A percentile compares a stretch with the other conserved stretches of the same genome.
Conservation (phyloP, 805 yeast genomes). For the Wickerhamiella allomyrinae region DNA sequence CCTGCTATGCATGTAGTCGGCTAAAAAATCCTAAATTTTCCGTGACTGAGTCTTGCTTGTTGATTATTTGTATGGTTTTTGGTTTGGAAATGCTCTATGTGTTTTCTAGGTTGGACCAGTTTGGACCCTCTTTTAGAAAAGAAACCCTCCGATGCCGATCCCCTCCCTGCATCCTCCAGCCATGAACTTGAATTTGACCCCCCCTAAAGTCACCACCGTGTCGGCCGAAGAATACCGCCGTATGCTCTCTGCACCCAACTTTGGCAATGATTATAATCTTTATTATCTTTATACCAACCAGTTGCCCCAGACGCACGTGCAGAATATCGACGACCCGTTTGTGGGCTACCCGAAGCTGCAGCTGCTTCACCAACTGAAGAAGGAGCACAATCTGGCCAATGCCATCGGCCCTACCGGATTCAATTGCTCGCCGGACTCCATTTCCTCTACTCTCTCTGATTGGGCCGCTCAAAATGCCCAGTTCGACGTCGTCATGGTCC, state of each 20-base stretch:
- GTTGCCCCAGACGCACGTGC: slow-evolving; percentile 48
- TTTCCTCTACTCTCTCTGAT: slow-evolving; percentile 40
- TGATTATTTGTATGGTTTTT: too few species aligned
- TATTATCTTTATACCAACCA: slow-evolving; percentile 48
- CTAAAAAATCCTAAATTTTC: too few species aligned
- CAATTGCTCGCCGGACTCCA: slow-evolving; percentile 36
- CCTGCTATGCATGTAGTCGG: too few species aligned
- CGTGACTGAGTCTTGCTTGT: too few species aligned
- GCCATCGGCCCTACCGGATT: slow-evolving; percentile 55
- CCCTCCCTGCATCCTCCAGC: too few species aligned
- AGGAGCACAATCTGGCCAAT: slow-evolving; percentile 37
- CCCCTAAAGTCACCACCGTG: background rate
- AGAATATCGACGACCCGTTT: slow-evolving; percentile 51
- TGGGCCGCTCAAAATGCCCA: slow-evolving; percentile 50
- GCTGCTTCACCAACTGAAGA: slow-evolving; percentile 50
- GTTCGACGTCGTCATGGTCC: slow-evolving; percentile 87
- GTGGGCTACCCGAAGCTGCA: slow-evolving; percentile 81
- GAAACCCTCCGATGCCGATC: too few species aligned
- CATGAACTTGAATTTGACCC: background rate
- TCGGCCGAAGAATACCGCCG: background rate
- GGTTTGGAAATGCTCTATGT: too few species aligned
- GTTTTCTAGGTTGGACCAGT: too few species aligned
- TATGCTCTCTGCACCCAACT: slow-evolving; percentile 16
- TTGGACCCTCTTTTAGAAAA: too few species aligned
- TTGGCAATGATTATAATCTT: slow-evolving; percentile 62